phyloP scores from a whole-genome alignment of 345 rosid species.

The Linum trigynum region DNA sequence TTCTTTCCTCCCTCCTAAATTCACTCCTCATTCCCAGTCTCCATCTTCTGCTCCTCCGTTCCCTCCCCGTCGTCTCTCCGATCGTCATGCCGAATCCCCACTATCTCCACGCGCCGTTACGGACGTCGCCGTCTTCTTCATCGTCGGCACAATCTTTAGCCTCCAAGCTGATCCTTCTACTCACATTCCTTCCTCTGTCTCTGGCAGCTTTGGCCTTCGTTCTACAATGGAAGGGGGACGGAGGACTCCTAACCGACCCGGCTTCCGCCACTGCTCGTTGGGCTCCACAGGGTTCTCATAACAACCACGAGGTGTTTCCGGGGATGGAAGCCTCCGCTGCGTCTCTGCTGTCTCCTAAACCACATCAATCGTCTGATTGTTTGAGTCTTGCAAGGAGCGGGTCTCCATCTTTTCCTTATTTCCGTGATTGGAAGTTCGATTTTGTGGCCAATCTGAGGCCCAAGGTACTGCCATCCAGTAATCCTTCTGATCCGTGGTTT shows the following conservation, averaged over 20 bases:
- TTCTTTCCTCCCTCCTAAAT: not conserved
- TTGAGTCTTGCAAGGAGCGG: constrained; percentile 45
- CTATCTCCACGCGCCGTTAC: constrained; percentile 31
- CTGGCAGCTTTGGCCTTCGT: constrained; percentile 77
- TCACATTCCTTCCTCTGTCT: constrained; percentile 74
- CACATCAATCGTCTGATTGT: constrained; percentile 50
- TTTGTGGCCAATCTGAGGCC: constrained; percentile 51
- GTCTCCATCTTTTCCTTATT: constrained; percentile 78
- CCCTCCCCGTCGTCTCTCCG: not conserved
- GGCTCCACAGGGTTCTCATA: constrained; percentile 55
- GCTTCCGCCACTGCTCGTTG: constrained; percentile 36
- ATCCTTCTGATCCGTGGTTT: not conserved
- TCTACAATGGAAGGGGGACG: constrained; percentile 88
- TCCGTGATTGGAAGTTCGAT: constrained; percentile 64
- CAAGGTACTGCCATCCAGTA: constrained; percentile 29
- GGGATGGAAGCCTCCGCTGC: constrained; percentile 68
- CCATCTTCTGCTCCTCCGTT: not conserved
- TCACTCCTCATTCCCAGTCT: not conserved
- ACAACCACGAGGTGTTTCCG: constrained; percentile 61
- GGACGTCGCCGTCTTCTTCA: constrained; percentile 39
- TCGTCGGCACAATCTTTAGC: constrained; percentile 36
- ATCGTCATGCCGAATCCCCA: constrained; percentile 57
- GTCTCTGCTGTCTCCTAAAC: constrained; percentile 46
- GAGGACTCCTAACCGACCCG: constrained; percentile 47
- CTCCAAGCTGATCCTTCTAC: constrained; percentile 62